These are phyloP conservation scores for Calonectria crousiana DNA, from an alignment of 2,329 filamentous ascomycete genomes.

Conservation along the genomic window DNA sequence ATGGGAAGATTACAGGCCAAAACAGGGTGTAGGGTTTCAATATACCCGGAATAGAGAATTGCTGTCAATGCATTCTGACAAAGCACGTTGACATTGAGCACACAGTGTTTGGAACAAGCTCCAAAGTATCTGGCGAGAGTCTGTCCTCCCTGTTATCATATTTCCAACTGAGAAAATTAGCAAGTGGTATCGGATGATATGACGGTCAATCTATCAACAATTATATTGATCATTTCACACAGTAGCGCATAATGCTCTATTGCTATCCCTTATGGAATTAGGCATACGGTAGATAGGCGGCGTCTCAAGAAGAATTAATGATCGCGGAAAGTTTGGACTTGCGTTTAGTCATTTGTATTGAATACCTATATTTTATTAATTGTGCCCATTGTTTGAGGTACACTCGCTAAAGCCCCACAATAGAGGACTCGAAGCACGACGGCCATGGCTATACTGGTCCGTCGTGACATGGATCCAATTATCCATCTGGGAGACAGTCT, in stretches of 20 bases:
- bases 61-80: too few relatives aligned
- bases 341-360: neutral
- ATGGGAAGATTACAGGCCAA: neutral
- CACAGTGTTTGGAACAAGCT: neutral
- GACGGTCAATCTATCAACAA: too few relatives aligned
- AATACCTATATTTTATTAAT: neutral
- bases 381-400: neutral
- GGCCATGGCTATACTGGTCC: neutral
- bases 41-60: neutral
- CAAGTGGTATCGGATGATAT: neutral
- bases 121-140: neutral
- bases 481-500: neutral
- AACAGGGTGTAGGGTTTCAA: neutral
- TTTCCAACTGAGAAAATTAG: too few relatives aligned
- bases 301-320: neutral
- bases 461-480: neutral
- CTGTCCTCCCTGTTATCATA: neutral
- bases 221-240: neutral
- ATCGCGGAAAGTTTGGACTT: neutral
- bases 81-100: neutral
- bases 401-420: neutral
- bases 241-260: fast-evolving
- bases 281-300: neutral
- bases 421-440: neutral
- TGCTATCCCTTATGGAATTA: neutral